phyloP scores from a whole-genome alignment of 1,139 yeast genomes.

The Sugiyamaella pinicola region DNA sequence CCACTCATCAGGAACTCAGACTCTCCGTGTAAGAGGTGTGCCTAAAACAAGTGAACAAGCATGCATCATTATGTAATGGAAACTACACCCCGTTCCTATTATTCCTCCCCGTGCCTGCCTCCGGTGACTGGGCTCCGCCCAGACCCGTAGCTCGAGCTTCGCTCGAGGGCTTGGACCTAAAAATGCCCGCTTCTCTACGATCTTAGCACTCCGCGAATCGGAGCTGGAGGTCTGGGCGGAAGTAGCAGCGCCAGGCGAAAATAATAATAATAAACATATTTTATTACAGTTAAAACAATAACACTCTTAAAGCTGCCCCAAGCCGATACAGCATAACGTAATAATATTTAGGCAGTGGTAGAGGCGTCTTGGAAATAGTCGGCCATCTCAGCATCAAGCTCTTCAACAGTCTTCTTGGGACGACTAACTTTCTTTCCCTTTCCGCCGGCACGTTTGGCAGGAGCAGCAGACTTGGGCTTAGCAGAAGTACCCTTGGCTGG shows the following conservation, averaged over 20 bases:
- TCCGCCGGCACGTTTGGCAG: conserved; percentile 34
- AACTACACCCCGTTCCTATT: neutral
- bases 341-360: neutral
- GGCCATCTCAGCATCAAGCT: conserved; percentile 93
- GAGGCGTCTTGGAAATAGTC: conserved; percentile 57
- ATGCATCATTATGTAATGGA: conserved; percentile 25
- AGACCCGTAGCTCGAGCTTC: conserved; percentile 3
- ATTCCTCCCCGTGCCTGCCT: neutral
- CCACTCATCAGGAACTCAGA: conserved; percentile 44
- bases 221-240: neutral
- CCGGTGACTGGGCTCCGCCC: conserved; percentile 14
- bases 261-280: neutral
- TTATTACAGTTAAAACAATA: neutral
- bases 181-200: too few species aligned
- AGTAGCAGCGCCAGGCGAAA: neutral
- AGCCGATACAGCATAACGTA: neutral
- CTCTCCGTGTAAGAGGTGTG: conserved; percentile 34
- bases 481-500: conserved; percentile 35
- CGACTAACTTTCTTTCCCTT: conserved; percentile 42
- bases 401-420: conserved; percentile 80
- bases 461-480: conserved; percentile 38
- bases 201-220: too few species aligned
- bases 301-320: neutral
- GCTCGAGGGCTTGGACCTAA: too few species aligned
- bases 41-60: conserved; percentile 30